A percentile compares a stretch with the other conserved stretches of the same genome.
Conservation (phyloP, 2,329 filamentous ascomycete species). For the Didymella sp. region DNA sequence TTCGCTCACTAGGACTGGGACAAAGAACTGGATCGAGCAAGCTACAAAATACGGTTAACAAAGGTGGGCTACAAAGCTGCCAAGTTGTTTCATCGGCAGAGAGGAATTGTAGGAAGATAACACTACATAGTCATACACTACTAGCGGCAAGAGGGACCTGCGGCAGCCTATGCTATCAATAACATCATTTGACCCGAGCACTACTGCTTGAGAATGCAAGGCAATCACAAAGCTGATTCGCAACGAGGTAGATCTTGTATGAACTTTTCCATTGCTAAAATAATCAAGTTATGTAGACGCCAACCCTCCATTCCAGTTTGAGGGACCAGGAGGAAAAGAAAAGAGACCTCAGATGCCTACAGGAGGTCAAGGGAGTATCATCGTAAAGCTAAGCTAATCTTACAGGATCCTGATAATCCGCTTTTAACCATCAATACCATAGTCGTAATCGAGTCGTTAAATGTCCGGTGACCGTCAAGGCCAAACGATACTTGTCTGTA, state of each 20-base stretch:
- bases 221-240: not conserved
- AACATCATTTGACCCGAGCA: not conserved
- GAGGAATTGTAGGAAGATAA: not conserved
- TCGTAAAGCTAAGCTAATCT: constrained; percentile 34
- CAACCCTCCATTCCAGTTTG: constrained; percentile 20
- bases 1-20: not conserved
- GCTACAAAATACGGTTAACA: not conserved
- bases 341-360: constrained; percentile 27
- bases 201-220: not conserved
- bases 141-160: not conserved
- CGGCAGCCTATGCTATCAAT: not conserved
- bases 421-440: constrained; percentile 27
- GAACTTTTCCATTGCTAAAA: constrained; percentile 30
- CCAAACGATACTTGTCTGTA: constrained; percentile 25
- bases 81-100: not conserved
- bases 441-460: constrained; percentile 35
- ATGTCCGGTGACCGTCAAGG: constrained; percentile 22
- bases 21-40: not conserved
- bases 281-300: constrained; percentile 31
- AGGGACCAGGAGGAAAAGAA: constrained; percentile 20
- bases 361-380: constrained; percentile 33
- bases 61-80: not conserved
- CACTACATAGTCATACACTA: not conserved
- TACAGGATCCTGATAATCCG: constrained; percentile 30
- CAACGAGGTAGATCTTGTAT: not conserved